These are phyloP conservation scores for Monilinia laxa DNA, from an alignment of 2,329 filamentous ascomycete species.

Conservation along the genomic window DNA sequence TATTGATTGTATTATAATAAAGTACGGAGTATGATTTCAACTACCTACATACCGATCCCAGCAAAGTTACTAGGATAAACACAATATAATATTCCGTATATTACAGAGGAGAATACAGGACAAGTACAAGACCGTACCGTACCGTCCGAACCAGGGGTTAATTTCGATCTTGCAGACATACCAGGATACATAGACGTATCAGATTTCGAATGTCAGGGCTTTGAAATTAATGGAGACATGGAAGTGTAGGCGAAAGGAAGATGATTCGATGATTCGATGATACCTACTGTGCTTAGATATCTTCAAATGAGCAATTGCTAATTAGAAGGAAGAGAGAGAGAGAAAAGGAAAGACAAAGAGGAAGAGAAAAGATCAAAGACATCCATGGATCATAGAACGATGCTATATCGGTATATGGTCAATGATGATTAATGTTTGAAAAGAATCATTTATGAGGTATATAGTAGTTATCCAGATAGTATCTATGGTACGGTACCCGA, in stretches of 20 bases:
- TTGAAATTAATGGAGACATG: conserved; percentile 6
- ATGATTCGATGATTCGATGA: not conserved
- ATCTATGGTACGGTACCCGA: no score
- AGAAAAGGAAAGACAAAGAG: not conserved
- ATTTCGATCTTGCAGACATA: not conserved
- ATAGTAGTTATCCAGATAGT: no score
- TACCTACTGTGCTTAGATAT: no score
- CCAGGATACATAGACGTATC: not conserved
- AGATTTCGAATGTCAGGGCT: not conserved
- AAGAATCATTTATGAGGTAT: not conserved
- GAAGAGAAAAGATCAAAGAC: not conserved
- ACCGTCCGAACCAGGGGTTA: not conserved
- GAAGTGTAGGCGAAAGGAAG: not conserved
- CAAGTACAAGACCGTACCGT: not conserved
- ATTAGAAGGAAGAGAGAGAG: not conserved
- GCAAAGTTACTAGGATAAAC: no score
- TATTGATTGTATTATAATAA: no score
- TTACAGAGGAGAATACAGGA: no score
- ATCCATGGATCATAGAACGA: no score
- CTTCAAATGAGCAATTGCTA: not conserved
- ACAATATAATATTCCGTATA: no score
- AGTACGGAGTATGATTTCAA: not conserved
- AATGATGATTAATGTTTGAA: not conserved
- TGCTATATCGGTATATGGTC: not conserved
- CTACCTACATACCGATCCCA: not conserved